phyloP scores from a whole-genome alignment of 106 monocot genomes.

The Amphibolis antarctica region DNA sequence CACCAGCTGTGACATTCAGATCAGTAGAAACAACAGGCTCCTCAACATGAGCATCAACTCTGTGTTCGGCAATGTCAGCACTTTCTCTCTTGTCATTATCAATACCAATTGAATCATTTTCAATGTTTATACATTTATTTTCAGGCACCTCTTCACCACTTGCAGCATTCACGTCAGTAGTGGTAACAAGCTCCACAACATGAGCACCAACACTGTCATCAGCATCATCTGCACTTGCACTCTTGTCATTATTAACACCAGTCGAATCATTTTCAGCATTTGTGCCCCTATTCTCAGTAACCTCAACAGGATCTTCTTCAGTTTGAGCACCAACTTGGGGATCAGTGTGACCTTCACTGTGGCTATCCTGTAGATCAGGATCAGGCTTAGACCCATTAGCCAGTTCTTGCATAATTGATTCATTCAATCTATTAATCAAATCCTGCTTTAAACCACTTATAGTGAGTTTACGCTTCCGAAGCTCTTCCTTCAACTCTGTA shows the following conservation, averaged over 20 bases:
- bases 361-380: constrained; percentile 2
- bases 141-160: neutral
- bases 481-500: constrained; percentile 78
- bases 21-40: neutral
- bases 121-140: neutral
- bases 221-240: constrained; percentile 3
- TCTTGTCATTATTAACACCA: constrained; percentile 1
- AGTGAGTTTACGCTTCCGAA: constrained; percentile 45
- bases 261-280: constrained; percentile 9
- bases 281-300: neutral
- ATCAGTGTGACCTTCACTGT: neutral
- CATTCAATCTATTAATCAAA: constrained; percentile 49
- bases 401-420: constrained; percentile 28
- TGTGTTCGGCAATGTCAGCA: constrained; percentile 2
- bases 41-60: neutral
- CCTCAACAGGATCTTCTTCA: constrained; percentile 1
- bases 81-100: constrained; percentile 4
- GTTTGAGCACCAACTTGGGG: neutral
- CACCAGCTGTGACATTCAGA: constrained; percentile 12
- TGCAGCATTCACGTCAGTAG: constrained; percentile 6
- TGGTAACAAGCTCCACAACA: no score
- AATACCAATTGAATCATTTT: constrained; percentile 5
- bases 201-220: neutral
- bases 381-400: constrained; percentile 9
- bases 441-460: constrained; percentile 79